These are phyloP conservation scores for Cladosporium phlei DNA, from an alignment of 2,329 filamentous ascomycete species.

Conservation along the genomic window DNA sequence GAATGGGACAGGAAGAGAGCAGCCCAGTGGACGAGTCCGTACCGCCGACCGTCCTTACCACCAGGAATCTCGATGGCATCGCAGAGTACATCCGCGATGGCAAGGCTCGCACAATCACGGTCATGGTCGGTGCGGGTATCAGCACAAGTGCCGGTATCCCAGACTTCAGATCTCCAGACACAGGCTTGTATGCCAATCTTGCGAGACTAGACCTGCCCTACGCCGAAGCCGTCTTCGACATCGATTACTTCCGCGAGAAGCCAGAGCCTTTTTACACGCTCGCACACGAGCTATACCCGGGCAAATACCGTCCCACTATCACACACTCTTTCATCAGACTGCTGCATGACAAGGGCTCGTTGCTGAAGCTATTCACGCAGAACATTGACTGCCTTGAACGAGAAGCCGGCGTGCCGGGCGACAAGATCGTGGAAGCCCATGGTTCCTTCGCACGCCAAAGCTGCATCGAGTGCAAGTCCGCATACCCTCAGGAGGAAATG, in stretches of 20 bases:
- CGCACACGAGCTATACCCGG: conserved; percentile 87
- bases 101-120: conserved; percentile 65
- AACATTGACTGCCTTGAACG: conserved; percentile 97
- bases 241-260: conserved; percentile 77
- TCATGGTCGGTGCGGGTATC: conserved; percentile 89
- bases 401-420: conserved; percentile 72
- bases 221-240: conserved; percentile 91
- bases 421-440: conserved; percentile 87
- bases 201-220: conserved; percentile 79
- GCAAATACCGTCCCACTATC: conserved; percentile 80
- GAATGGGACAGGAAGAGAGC: conserved; percentile 85
- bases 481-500: conserved; percentile 73
- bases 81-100: conserved; percentile 76
- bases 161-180: conserved; percentile 90
- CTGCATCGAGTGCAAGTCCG: conserved; percentile 78
- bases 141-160: conserved; percentile 72
- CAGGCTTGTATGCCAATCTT: conserved; percentile 89
- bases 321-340: conserved; percentile 85
- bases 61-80: conserved; percentile 66
- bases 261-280: conserved; percentile 89
- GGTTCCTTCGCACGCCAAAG: conserved; percentile 88
- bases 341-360: conserved; percentile 69
- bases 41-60: conserved; percentile 60
- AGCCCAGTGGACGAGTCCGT: conserved; percentile 60
- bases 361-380: conserved; percentile 88